Percentiles rank a stretch among this genome's conserved stretches.
phyloP scores from a whole-genome alignment of 1,139 yeast genomes.

The Yamadazyma aaseri region DNA sequence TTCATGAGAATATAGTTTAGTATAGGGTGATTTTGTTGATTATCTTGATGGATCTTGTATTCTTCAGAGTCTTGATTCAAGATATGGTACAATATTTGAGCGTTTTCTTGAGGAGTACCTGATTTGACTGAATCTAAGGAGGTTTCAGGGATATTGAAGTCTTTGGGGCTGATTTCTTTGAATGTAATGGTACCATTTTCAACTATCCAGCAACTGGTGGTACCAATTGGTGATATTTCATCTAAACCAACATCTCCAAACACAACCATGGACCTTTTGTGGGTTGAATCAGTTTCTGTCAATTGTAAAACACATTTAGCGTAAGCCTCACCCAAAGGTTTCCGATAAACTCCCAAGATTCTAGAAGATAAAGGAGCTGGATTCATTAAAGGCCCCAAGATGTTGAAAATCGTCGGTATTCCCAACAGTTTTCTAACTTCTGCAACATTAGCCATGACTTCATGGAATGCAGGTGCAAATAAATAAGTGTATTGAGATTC shows the following conservation, averaged over 20 bases:
- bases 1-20: conserved; percentile 87
- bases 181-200: conserved; percentile 42
- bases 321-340: conserved; percentile 74
- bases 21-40: conserved; percentile 52
- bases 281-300: conserved; percentile 41
- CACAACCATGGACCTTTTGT: conserved; percentile 73
- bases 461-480: conserved; percentile 92
- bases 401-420: conserved; percentile 89
- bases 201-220: conserved; percentile 76
- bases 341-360: conserved; percentile 85
- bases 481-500: conserved; percentile 67
- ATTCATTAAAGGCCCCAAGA: conserved; percentile 87
- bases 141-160: conserved; percentile 82
- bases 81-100: conserved; percentile 56
- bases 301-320: conserved; percentile 74
- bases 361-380: conserved; percentile 85
- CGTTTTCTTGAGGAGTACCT: conserved; percentile 87
- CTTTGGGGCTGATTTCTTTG: conserved; percentile 53
- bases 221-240: conserved; percentile 88
- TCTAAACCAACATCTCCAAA: conserved; percentile 91
- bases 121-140: conserved; percentile 65
- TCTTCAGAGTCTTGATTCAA: conserved; percentile 51
- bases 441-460: conserved; percentile 87
- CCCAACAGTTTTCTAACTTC: conserved; percentile 74
- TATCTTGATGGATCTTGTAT: conserved; percentile 28